phyloP scores from a whole-genome alignment of 352 stramenopile species.

The Phytophthora kernoviae region DNA sequence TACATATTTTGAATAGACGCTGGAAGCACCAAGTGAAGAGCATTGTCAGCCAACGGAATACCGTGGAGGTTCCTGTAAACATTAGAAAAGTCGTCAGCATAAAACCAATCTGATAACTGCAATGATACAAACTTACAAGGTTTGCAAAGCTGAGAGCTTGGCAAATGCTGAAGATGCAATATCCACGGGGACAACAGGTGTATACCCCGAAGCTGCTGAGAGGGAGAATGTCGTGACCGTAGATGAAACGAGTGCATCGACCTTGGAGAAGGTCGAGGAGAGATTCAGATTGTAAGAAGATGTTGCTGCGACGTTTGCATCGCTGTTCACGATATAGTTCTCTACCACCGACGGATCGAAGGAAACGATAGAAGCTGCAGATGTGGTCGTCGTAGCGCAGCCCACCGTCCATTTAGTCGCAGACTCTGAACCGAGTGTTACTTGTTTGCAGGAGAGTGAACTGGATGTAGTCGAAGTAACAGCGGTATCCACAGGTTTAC shows the following conservation, averaged over 20 bases:
- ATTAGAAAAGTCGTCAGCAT: conserved; percentile 11
- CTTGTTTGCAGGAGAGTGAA: conserved; percentile 27
- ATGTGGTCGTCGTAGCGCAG: conserved; percentile 18
- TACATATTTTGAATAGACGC: conserved; percentile 52
- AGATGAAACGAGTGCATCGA: conserved; percentile 43
- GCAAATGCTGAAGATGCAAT: conserved; percentile 49
- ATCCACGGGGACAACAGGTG: conserved; percentile 37
- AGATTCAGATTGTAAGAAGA: conserved; percentile 32
- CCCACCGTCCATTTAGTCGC: conserved; percentile 36
- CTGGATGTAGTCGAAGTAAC: conserved; percentile 15
- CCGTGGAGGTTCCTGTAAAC: conserved; percentile 47
- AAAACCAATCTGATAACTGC: background rate
- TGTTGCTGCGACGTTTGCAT: conserved; percentile 13
- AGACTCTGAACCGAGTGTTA: conserved; percentile 32
- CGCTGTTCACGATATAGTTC: conserved; percentile 35
- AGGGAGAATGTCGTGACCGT: conserved; percentile 50
- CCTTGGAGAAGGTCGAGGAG: conserved; percentile 40
- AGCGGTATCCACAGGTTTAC: background rate
- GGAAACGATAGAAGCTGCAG: conserved; percentile 13
- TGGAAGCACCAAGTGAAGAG: conserved; percentile 51
- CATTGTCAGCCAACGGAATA: conserved; percentile 35
- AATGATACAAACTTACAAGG: conserved; percentile 37
- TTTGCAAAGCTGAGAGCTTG: conserved; percentile 40
- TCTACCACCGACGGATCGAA: conserved; percentile 42
- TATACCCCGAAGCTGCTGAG: conserved; percentile 34